Percentiles rank a stretch among this genome's conserved stretches.
Conservation (phyloP, 2,329 filamentous ascomycete species). For the Neodidymelliopsis sp. region DNA sequence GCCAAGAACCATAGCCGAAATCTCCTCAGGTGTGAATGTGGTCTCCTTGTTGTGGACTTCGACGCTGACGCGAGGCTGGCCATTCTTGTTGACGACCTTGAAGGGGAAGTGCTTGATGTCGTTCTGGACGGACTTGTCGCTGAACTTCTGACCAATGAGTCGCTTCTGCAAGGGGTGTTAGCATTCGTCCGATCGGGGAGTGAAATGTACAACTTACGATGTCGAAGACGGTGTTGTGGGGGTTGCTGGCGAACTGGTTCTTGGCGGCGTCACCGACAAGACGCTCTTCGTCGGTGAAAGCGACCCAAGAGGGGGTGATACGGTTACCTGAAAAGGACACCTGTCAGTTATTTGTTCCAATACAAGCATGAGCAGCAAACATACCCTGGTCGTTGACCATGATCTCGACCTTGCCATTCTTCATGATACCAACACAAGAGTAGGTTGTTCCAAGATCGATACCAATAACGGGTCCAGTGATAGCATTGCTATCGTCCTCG, state of each 20-base stretch:
- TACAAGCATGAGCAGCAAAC: constrained; percentile 2
- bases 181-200: constrained; percentile 1
- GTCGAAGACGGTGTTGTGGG: constrained; percentile 58
- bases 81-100: constrained; percentile 88
- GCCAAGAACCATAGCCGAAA: constrained; percentile 75
- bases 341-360: constrained; percentile 29
- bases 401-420: constrained; percentile 54
- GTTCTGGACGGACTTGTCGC: constrained; percentile 76
- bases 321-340: constrained; percentile 47
- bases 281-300: constrained; percentile 96
- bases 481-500: constrained; percentile 66
- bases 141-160: constrained; percentile 61
- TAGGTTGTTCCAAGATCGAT: constrained; percentile 95
- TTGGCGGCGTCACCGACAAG: constrained; percentile 87
- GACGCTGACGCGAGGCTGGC: constrained; percentile 86
- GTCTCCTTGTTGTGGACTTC: constrained; percentile 70
- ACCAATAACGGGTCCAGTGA: constrained; percentile 64
- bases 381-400: constrained; percentile 55
- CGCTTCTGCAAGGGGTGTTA: constrained; percentile 54
- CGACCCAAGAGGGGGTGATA: constrained; percentile 76
- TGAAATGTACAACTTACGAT: constrained; percentile 39
- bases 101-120: constrained; percentile 99
- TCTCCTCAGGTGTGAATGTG: constrained; percentile 80
- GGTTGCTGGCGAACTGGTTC: constrained; percentile 59
- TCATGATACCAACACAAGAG: constrained; percentile 83